These are phyloP conservation scores for Oryza punctata DNA, from an alignment of 176 grass and related monocot species.

Conservation along the genomic window DNA sequence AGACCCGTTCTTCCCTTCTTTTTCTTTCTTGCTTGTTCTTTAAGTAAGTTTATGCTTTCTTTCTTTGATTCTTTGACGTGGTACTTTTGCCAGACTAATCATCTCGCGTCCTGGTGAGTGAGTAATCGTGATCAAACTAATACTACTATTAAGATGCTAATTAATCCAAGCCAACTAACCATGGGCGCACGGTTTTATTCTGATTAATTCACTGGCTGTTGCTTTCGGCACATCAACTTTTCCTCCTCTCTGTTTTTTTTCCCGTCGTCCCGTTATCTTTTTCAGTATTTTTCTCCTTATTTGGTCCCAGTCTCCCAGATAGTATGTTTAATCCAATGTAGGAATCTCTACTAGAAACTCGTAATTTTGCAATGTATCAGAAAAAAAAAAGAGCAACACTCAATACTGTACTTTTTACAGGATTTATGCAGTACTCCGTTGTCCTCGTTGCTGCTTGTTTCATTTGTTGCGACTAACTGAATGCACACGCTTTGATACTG, in stretches of 20 bases:
- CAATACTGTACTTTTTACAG: too few species aligned
- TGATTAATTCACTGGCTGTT: neutral
- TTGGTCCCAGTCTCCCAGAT: too few species aligned
- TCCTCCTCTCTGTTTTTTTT: neutral
- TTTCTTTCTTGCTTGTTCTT: constrained; percentile 29
- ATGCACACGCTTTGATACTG: too few species aligned
- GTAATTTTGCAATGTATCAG: too few species aligned
- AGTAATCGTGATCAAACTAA: neutral
- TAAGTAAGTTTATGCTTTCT: neutral
- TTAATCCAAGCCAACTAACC: constrained; percentile 5
- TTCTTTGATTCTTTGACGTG: neutral
- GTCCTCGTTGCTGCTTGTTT: too few species aligned
- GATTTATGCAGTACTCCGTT: too few species aligned
- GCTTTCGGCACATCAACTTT: constrained; percentile 31
- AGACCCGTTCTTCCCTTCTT: neutral
- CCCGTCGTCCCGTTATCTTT: neutral
- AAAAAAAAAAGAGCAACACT: too few species aligned
- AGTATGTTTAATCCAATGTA: too few species aligned
- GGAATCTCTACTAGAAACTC: too few species aligned
- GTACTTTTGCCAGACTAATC: neutral
- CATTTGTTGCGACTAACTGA: too few species aligned
- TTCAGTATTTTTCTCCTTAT: neutral
- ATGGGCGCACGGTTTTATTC: neutral
- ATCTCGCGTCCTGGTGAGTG: neutral
- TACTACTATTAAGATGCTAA: neutral